A percentile compares a stretch with the other conserved stretches of the same genome.
phyloP scores from a whole-genome alignment of 495 filamentous ascomycete species.

The Penicillium ucsense region DNA sequence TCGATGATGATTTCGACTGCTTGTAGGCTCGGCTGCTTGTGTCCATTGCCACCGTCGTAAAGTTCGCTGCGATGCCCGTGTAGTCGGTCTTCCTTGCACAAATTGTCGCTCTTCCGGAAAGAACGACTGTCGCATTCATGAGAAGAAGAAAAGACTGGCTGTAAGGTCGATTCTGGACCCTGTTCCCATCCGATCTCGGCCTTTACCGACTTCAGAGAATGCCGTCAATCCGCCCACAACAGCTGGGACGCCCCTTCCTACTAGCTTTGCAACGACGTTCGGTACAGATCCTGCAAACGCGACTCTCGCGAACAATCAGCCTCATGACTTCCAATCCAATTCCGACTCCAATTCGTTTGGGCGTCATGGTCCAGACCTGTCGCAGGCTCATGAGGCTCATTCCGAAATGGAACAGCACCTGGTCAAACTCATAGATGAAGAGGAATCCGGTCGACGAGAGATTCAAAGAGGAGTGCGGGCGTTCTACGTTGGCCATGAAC shows the following conservation, averaged over 20 bases:
- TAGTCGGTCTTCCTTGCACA: conserved; percentile 36
- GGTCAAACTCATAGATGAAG: conserved; percentile 38
- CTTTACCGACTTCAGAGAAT: conserved; percentile 21
- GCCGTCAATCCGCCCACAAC: conserved; percentile 15
- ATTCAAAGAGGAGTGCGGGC: conserved; percentile 38
- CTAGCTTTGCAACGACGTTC: conserved; percentile 25
- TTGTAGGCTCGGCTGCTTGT: conserved; percentile 34
- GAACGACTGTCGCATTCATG: conserved; percentile 38
- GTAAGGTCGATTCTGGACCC: conserved; percentile 39
- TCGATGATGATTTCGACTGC: conserved; percentile 4
- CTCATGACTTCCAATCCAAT: conserved; percentile 15
- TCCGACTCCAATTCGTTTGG: conserved; percentile 16
- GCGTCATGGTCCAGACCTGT: conserved; percentile 21
- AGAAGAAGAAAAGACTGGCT: conserved; percentile 39
- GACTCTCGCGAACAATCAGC: conserved; percentile 10
- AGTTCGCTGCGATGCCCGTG: conserved; percentile 39
- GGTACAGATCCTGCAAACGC: conserved; percentile 13
- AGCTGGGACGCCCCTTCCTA: conserved; percentile 12
- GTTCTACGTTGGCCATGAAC: conserved; percentile 41
- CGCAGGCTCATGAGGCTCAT: conserved; percentile 26
- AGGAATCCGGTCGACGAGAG: conserved; percentile 31
- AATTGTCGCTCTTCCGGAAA: conserved; percentile 39
- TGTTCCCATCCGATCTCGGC: conserved; percentile 40
- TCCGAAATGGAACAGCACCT: conserved; percentile 34
- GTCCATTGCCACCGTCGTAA: conserved; percentile 42